Evolutionary conservation across 148 eudicot species (phyloP), one percentile per base, ranked within the genome.

Genomic region (Nepenthes gracilis): DNA sequence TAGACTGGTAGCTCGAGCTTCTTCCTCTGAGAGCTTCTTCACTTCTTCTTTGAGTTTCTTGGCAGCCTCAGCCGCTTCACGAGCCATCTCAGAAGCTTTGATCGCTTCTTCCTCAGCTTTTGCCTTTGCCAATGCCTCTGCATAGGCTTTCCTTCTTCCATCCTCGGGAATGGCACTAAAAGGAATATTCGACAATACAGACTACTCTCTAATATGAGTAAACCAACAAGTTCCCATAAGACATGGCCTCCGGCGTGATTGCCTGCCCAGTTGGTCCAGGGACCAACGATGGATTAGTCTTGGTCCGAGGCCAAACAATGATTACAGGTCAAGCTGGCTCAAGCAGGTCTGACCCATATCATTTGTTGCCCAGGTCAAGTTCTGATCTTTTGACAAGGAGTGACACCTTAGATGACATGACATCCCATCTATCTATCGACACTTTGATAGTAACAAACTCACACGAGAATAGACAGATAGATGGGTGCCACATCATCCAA

Each of bases 151-250:
- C 75, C 99, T 79, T 78, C 99, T 79, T 48, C 83, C 83, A 58
- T 93, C 99, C 88, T 82, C 95, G n/a, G 99, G 97, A 63, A 93
- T 86, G 37, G 69, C 83, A 69, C 98, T 92, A 61, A 33, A 68
- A 52, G 47, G 2, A 33, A 43, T 35, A 34, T 32, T 2, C 1
- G 9, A 12, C 13, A 49, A 14, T 50, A 53, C 14, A 14, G 13
- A 36, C 2, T 43, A 35, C 11, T 48, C 12, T 54, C 32, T 12
- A 12, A 6, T 12, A 52, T 12, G 55, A 23, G 6, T 52, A 12
- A 52, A 15, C 32, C 23, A 12, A 52, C 9, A 3, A 52, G n/a
- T 12, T 52, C n/a, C 12, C 12, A 52, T 12, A 5, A 52, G 4
- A 6, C 15, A 23, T 23, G 23, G 23, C 23, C 23, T 23, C 23